Percentiles rank a stretch among this genome's conserved stretches.
phyloP scores from a whole-genome alignment of 305 asterid genomes.

The Fraxinus greggii region DNA sequence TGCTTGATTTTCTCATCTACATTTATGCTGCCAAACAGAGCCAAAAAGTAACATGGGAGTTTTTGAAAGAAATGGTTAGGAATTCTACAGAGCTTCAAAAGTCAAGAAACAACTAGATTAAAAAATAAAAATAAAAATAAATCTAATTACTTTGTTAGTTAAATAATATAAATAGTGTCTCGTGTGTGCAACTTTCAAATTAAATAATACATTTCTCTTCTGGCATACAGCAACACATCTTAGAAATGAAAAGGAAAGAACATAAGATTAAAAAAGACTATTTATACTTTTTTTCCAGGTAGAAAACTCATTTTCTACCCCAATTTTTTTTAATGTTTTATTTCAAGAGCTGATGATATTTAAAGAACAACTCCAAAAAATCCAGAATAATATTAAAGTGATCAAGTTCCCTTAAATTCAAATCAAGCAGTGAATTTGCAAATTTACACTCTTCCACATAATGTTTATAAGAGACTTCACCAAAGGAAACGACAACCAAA shows the following conservation, averaged over 20 bases:
- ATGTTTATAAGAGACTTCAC: neutral
- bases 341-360: neutral
- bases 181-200: neutral
- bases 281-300: slow-evolving; percentile 3
- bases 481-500: neutral
- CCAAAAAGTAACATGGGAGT: neutral
- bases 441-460: neutral
- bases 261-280: neutral
- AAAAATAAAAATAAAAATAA: neutral
- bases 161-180: neutral
- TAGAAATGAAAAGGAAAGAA: neutral
- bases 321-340: neutral
- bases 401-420: neutral
- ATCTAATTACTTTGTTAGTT: neutral
- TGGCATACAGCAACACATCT: neutral
- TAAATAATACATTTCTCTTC: neutral
- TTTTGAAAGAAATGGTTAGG: neutral
- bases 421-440: neutral
- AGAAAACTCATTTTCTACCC: neutral
- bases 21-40: slow-evolving; percentile 46
- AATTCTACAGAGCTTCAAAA: neutral
- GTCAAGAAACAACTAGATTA: neutral
- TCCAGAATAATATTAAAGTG: neutral
- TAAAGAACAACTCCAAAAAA: neutral
- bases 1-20: slow-evolving; percentile 33